Evolutionary conservation across 306 rosid genomes (phyloP).

Genomic region (Vigna nakashimae): DNA sequence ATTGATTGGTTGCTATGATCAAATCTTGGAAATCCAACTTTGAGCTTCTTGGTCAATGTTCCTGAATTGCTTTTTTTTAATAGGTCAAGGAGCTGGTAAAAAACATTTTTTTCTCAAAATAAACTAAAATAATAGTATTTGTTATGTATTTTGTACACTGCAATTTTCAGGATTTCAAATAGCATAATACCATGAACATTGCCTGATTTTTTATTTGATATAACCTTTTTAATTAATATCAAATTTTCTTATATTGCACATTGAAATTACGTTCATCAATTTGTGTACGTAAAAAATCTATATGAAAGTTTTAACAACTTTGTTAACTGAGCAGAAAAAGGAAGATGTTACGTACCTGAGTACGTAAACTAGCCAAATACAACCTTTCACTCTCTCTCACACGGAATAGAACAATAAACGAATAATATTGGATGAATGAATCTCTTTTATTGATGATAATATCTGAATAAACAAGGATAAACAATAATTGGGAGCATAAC

Average conservation of each 20-base stretch:
- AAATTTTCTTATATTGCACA: not conserved
- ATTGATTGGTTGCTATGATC: not conserved
- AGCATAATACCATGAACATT: not conserved
- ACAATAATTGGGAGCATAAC: too few species aligned
- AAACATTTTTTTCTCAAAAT: not conserved
- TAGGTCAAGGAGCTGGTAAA: not conserved
- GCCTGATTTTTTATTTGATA: not conserved
- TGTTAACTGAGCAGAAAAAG: not conserved
- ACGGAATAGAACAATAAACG: too few species aligned
- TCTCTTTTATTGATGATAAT: too few species aligned
- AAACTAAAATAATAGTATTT: not conserved
- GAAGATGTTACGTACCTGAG: too few species aligned
- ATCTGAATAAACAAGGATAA: too few species aligned
- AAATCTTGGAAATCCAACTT: not conserved
- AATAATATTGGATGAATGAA: too few species aligned
- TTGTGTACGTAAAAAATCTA: not conserved
- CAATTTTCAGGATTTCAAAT: slow-evolving; percentile 15
- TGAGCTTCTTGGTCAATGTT: not conserved
- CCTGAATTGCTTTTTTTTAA: not conserved
- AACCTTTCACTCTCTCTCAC: too few species aligned
- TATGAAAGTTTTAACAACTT: not conserved
- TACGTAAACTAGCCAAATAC: too few species aligned
- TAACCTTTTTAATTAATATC: not conserved
- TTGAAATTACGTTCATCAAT: not conserved
- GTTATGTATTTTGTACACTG: too few species aligned